These are phyloP conservation scores for Russula lepida DNA, from an alignment of 768 basidiomycete genomes.

Conservation along the genomic window DNA sequence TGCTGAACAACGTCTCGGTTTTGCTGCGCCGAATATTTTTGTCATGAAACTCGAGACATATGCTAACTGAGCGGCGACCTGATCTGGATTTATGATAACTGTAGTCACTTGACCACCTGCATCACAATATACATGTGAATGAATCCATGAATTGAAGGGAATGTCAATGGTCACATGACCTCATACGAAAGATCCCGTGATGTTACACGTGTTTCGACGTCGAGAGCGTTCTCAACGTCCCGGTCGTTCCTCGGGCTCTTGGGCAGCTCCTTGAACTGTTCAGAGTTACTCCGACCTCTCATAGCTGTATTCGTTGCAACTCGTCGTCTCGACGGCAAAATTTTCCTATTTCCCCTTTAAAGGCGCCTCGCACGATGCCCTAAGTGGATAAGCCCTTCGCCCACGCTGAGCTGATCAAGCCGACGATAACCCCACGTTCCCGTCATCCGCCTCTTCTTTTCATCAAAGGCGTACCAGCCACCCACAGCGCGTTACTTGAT, in stretches of 20 bases:
- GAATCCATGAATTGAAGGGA: not conserved
- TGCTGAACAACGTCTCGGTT: conserved; percentile 53
- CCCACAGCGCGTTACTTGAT: not conserved
- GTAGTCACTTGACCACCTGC: not conserved
- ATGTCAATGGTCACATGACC: not conserved
- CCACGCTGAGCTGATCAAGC: conserved; percentile 3
- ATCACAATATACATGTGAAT: not conserved
- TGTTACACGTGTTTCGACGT: conserved; percentile 19
- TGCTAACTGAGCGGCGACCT: not conserved
- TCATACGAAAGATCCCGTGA: not conserved
- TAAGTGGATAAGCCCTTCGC: conserved; percentile 7
- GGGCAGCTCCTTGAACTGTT: not conserved
- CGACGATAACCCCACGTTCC: not conserved
- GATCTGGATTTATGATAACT: not conserved
- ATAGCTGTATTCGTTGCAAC: not conserved
- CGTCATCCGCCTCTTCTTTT: not conserved
- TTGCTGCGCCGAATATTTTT: conserved; percentile 71
- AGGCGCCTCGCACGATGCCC: too few relatives aligned
- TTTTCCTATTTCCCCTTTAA: not conserved
- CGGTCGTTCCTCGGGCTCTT: conserved; percentile 1
- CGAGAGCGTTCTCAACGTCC: not conserved
- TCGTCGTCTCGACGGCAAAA: not conserved
- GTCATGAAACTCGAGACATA: conserved; percentile 55
- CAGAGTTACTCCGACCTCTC: not conserved
- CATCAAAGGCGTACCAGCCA: not conserved